Percentiles rank a stretch among this genome's conserved stretches.
phyloP scores from a whole-genome alignment of 2,329 filamentous ascomycete species.

The Sporothrix variecibatus region DNA sequence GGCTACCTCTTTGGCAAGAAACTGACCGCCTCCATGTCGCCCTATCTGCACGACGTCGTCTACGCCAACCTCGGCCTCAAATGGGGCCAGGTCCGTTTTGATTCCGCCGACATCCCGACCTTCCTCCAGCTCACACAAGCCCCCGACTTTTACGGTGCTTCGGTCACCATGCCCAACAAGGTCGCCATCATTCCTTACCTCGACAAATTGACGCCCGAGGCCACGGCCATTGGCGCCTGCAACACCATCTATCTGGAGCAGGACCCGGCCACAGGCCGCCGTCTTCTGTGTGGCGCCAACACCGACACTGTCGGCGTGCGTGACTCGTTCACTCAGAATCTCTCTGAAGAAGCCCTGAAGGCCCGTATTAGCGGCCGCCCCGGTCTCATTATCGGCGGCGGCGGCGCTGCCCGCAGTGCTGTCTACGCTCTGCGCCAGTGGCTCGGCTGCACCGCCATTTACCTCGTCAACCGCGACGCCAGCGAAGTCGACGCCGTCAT shows the following conservation, averaged over 20 bases:
- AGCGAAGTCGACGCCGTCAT: conserved; percentile 68
- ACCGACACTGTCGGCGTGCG: conserved; percentile 79
- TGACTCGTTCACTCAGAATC: conserved; percentile 67
- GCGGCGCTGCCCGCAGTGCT: conserved; percentile 75
- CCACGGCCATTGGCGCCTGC: conserved; percentile 71
- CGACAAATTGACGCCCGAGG: conserved; percentile 73
- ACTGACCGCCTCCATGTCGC: conserved; percentile 57
- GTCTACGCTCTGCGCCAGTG: conserved; percentile 73
- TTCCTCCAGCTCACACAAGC: conserved; percentile 57
- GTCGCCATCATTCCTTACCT: conserved; percentile 72
- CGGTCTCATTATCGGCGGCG: conserved; percentile 74
- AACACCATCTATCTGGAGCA: conserved; percentile 72
- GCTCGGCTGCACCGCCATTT: conserved; percentile 68
- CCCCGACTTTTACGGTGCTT: conserved; percentile 65
- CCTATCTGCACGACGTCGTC: conserved; percentile 55
- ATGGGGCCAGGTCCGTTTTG: conserved; percentile 56
- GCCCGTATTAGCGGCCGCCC: conserved; percentile 46
- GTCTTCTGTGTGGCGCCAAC: conserved; percentile 70
- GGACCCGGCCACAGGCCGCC: conserved; percentile 45
- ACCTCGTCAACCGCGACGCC: conserved; percentile 74
- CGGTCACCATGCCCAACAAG: conserved; percentile 85
- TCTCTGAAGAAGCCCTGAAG: conserved; percentile 38
- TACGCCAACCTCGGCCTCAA: conserved; percentile 53
- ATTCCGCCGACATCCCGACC: conserved; percentile 51
- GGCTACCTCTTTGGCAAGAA: conserved; percentile 61